These are phyloP conservation scores for Hamigera avellanea DNA, from an alignment of 495 filamentous ascomycete species.

Conservation along the genomic window DNA sequence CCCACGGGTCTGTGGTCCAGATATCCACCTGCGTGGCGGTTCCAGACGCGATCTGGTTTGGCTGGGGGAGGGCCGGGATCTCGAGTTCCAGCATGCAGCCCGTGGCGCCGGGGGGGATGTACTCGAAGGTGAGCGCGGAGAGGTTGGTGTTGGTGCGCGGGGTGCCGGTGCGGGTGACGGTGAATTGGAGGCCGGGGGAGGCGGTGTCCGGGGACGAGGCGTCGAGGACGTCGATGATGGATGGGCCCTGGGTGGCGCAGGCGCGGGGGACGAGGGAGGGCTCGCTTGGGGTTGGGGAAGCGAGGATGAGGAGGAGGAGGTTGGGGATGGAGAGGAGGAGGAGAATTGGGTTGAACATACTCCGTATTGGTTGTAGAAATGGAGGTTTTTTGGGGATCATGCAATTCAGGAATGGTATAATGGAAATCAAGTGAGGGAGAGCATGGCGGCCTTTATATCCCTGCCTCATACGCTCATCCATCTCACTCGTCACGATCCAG, in stretches of 20 bases:
- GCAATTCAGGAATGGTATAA: too few species aligned
- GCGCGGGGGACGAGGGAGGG: slow-evolving; percentile 2
- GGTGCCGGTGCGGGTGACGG: slow-evolving; percentile 4
- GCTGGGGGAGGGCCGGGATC: slow-evolving; percentile 2
- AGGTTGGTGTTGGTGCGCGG: slow-evolving; percentile 1
- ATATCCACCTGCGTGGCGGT: slow-evolving; percentile 5
- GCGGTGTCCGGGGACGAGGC: slow-evolving; percentile 4
- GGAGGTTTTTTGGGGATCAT: too few species aligned
- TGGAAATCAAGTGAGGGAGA: too few species aligned
- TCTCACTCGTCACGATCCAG: too few species aligned
- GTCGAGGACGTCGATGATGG: slow-evolving; percentile 8
- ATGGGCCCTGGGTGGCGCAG: slow-evolving; percentile 6
- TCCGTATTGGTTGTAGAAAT: too few species aligned
- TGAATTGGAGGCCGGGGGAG: slow-evolving; percentile 1
- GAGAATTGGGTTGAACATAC: too few species aligned
- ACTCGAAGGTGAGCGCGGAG: slow-evolving; percentile 8
- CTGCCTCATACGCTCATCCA: too few species aligned
- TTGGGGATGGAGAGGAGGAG: too few species aligned
- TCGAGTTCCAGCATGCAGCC: slow-evolving; percentile 10
- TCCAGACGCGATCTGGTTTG: slow-evolving; percentile 7
- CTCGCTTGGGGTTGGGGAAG: too few species aligned
- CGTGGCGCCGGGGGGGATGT: slow-evolving; percentile 8
- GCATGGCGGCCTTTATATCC: too few species aligned
- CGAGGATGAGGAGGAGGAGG: too few species aligned
- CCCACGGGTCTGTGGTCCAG: slow-evolving; percentile 7